These are phyloP conservation scores for Fusarium udum DNA, from an alignment of 2,329 filamentous ascomycete genomes.

Conservation along the genomic window DNA sequence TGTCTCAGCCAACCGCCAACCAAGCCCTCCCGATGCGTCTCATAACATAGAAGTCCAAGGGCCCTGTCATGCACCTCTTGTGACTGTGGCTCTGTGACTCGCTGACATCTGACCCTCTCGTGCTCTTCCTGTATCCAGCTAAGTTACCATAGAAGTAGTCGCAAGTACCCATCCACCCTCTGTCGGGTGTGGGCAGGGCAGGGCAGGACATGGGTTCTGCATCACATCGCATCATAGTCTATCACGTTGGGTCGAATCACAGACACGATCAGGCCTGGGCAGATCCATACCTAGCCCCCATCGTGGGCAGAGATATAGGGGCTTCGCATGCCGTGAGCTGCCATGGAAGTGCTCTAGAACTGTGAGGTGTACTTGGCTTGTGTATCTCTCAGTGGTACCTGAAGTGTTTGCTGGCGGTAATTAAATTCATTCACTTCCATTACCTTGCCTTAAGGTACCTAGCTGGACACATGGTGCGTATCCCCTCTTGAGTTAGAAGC, in stretches of 20 bases:
- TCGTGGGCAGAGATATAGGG: neutral
- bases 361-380: slow-evolving; percentile 9
- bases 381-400: slow-evolving; percentile 15
- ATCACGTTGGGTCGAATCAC: slow-evolving; percentile 21
- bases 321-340: neutral
- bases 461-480: slow-evolving; percentile 1
- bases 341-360: slow-evolving; percentile 15
- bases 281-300: neutral
- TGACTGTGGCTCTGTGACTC: slow-evolving; percentile 38
- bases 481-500: slow-evolving; percentile 22
- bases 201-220: slow-evolving; percentile 21
- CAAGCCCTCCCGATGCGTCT: slow-evolving; percentile 21
- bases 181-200: slow-evolving; percentile 6
- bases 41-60: slow-evolving; percentile 18
- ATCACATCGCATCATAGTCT: slow-evolving; percentile 24
- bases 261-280: neutral
- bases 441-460: neutral
- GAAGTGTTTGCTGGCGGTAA: slow-evolving; percentile 1
- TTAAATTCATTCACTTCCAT: neutral
- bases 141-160: slow-evolving; percentile 6
- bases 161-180: slow-evolving; percentile 1
- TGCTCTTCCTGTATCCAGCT: slow-evolving; percentile 12
- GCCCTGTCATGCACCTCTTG: slow-evolving; percentile 28
- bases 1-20: slow-evolving; percentile 32
- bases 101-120: slow-evolving; percentile 36